Conservation (phyloP, 2,329 filamentous ascomycete species). For the Fonsecaea pugnacius region DNA sequence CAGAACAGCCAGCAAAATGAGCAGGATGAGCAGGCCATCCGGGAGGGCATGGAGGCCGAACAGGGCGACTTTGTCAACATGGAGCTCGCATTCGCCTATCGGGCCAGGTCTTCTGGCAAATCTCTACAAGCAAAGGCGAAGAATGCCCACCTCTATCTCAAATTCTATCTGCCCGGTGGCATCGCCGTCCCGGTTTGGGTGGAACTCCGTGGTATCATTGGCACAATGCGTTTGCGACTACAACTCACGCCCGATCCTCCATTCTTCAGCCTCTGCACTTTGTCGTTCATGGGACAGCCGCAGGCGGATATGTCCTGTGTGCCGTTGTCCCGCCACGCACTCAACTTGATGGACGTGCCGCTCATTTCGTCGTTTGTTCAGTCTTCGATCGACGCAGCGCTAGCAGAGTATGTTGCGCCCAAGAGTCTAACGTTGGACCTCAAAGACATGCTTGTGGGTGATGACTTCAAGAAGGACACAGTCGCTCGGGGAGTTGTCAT, state of each 20-base stretch:
- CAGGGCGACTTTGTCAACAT: slow-evolving; percentile 79
- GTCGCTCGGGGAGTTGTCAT: slow-evolving; percentile 66
- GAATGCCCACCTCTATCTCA: slow-evolving; percentile 73
- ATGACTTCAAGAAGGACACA: slow-evolving; percentile 79
- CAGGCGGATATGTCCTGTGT: slow-evolving; percentile 72
- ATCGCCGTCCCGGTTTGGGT: slow-evolving; percentile 71
- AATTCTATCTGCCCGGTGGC: slow-evolving; percentile 68
- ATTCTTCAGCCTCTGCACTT: slow-evolving; percentile 74
- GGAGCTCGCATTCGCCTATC: slow-evolving; percentile 75
- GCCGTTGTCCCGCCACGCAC: slow-evolving; percentile 68
- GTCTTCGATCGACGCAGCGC: slow-evolving; percentile 71
- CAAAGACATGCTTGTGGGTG: slow-evolving; percentile 76
- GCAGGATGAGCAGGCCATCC: slow-evolving; percentile 45
- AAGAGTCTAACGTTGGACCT: slow-evolving; percentile 75
- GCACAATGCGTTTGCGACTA: slow-evolving; percentile 69
- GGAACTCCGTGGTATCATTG: slow-evolving; percentile 72
- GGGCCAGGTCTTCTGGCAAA: slow-evolving; percentile 64
- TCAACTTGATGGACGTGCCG: slow-evolving; percentile 76
- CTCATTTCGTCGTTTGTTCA: slow-evolving; percentile 77
- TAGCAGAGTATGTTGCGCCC: slow-evolving; percentile 76
- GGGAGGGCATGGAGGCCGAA: slow-evolving; percentile 72
- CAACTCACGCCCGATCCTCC: slow-evolving; percentile 77
- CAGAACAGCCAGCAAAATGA: slow-evolving; percentile 46
- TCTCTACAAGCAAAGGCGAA: slow-evolving; percentile 67
- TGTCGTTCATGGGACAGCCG: slow-evolving; percentile 76